These are phyloP conservation scores for Colletotrichum orbiculare DNA, from an alignment of 2,329 filamentous ascomycete species.

Conservation along the genomic window DNA sequence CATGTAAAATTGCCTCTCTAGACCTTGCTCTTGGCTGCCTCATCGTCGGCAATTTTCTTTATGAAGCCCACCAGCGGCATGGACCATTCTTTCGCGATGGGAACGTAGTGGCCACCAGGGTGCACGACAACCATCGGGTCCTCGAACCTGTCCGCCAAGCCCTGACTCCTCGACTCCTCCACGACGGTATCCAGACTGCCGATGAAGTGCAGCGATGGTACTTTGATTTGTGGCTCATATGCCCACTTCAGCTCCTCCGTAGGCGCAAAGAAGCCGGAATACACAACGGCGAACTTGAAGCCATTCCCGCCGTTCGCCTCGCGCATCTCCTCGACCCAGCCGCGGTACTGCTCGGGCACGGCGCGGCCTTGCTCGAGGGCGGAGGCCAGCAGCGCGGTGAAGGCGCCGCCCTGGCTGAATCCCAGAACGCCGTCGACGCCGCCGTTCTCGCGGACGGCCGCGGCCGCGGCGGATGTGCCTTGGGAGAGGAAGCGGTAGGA, in stretches of 20 bases:
- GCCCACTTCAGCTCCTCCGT: slow-evolving; percentile 69
- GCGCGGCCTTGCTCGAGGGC: slow-evolving; percentile 70
- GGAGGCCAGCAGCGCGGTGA: slow-evolving; percentile 77
- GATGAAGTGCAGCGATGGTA: slow-evolving; percentile 83
- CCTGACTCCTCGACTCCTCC: slow-evolving; percentile 77
- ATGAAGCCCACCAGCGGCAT: slow-evolving; percentile 82
- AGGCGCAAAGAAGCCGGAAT: slow-evolving; percentile 80
- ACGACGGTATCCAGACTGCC: slow-evolving; percentile 90
- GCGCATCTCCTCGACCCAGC: slow-evolving; percentile 59
- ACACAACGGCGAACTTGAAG: slow-evolving; percentile 79
- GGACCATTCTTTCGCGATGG: slow-evolving; percentile 83
- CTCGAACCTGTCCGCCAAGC: slow-evolving; percentile 73
- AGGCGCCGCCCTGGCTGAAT: slow-evolving; percentile 83
- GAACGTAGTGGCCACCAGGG: slow-evolving; percentile 91
- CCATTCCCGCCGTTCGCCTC: slow-evolving; percentile 58
- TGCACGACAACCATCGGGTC: slow-evolving; percentile 71
- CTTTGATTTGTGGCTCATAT: slow-evolving; percentile 80
- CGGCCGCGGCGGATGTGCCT: slow-evolving; percentile 73
- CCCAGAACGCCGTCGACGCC: slow-evolving; percentile 83
- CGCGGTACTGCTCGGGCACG: slow-evolving; percentile 41
- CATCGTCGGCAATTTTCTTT: slow-evolving; percentile 49
- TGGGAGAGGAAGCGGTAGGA: slow-evolving; percentile 77
- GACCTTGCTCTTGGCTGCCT: slow-evolving; percentile 38
- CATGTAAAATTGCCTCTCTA: slow-evolving; percentile 18
- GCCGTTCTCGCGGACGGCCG: slow-evolving; percentile 69